Evolutionary conservation across 139 green algal species (phyloP), one percentile per base, ranked within the genome.

Genomic region (Mesotaenium endlicherianum): DNA sequence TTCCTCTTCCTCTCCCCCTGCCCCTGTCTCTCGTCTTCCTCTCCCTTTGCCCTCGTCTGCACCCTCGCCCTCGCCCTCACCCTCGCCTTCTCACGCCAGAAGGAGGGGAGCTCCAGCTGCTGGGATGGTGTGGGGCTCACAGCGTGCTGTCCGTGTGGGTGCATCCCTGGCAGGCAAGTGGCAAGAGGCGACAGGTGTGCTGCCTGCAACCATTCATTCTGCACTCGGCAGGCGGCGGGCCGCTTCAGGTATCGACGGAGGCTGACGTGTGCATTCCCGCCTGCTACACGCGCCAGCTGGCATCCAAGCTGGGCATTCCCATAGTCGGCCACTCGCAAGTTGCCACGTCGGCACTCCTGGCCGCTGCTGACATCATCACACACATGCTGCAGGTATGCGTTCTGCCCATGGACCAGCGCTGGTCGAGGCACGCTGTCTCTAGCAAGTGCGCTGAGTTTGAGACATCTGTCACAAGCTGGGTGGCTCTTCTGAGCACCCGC

Each of bases 301-400:
- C 36, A 6, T 47, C 38, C 30, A 67, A 8, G 40, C 38, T 39
- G 34, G 70, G 70, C 14, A 49, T 78, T 53, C 70, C 41, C 39
- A 55, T 78, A 6, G 70, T 78, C 6, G 70, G 70, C 45, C 42
- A 59, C 20, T 4, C 70, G 39, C 70, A 78, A 8, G 40, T 53
- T 17, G 36, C 70, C 11, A 55, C 36, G 4, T 42, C 47, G 0
- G 67, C 88, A 30, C 81, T 42, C 2, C 17, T 75, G 8, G 38
- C 88, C 2, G 57, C 92, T 0, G 58, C 30, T 0, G 39, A 50
- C 68, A 92, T 94, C 88, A 69, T 93, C 67, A 39, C 50, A 0
- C 55, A 80, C 8, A 78, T 78, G 14, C 20, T 78, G 70, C 3
- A 78, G 70, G 70, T 78, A n/a, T n/a, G n/a, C n/a, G n/a, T n/a